Percentiles rank a stretch among this genome's conserved stretches.
Conservation (phyloP, 495 filamentous ascomycete species). For the Bacidia rubella region DNA sequence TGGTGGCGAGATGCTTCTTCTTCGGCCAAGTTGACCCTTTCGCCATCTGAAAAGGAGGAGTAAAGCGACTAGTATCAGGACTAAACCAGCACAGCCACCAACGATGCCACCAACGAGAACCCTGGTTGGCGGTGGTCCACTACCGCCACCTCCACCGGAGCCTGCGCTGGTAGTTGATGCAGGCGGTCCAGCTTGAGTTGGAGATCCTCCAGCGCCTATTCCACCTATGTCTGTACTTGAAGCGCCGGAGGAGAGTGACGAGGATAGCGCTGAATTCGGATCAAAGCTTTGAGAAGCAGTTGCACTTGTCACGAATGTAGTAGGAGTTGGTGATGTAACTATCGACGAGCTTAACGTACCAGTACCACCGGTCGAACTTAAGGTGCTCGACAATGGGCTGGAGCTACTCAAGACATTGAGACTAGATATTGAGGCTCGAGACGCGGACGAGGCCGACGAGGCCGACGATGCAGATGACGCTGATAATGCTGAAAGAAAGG, state of each 20-base stretch:
- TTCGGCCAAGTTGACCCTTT: conserved; percentile 20
- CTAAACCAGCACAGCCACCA: conserved; percentile 50
- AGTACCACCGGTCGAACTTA: not conserved
- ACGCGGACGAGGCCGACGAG: not conserved
- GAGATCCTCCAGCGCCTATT: conserved; percentile 13
- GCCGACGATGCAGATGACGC: not conserved
- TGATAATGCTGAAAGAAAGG: not conserved
- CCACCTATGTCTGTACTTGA: conserved; percentile 6
- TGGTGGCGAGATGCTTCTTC: conserved; percentile 21
- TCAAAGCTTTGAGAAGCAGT: conserved; percentile 16
- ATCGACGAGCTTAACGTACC: not conserved
- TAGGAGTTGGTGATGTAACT: not conserved
- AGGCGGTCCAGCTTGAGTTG: conserved; percentile 15
- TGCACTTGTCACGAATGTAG: conserved; percentile 1
- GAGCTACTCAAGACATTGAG: not conserved
- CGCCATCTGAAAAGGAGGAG: conserved; percentile 43
- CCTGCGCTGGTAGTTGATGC: conserved; percentile 14
- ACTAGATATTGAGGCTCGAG: not conserved
- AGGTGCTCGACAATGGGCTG: not conserved
- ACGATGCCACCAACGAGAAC: conserved; percentile 51
- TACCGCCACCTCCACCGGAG: conserved; percentile 8
- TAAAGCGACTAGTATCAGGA: conserved; percentile 40
- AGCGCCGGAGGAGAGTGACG: conserved; percentile 7
- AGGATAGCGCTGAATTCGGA: conserved; percentile 14
- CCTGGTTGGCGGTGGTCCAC: conserved; percentile 19